Base-by-base conservation (phyloP, 1,284 basidiomycete species). In the Sporisorium exsertum region DNA sequence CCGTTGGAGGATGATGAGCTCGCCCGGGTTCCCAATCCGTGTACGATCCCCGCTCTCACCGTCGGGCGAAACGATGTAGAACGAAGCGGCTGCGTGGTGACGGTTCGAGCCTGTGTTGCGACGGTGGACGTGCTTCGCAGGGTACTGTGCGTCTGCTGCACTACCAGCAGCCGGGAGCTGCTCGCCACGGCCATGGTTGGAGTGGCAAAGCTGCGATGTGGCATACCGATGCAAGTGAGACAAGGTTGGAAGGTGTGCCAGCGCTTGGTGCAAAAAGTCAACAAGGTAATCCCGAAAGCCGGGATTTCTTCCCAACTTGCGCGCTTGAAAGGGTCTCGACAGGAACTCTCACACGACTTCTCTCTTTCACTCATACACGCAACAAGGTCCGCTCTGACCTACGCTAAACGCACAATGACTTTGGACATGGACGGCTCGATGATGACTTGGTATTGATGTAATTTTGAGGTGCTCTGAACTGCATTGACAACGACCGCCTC, bases 231-330 rank as follows among this genome's bases (percentile, higher is more conserved):
- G 37, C 52, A 26, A 15, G 37, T 24, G 12, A 22, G 16, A 26
- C 10, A 12, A 32, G 7, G 47, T 13, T 10, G 20, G n/a, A 47
- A 47, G 33, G 12, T 13, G n/a, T 20, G 29, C 18, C 29, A 16
- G 10, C 37, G 22, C 33, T 33, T 52, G 33, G n/a, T 29, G 42
- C 27, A 35, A 6, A 26, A 27, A 46, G 2, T 20, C 26, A 10
- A 16, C 42, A 29, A 27, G 15, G 6, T 6, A 26, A 37, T 9
- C 18, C 64, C 64, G 64, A 66, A 60, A 66, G 40, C 64, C 64
- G 64, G 55, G n/a, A n/a, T 52, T 61, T 66, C 29, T 42, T 29
- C 22, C 37, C 32, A 10, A 1, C 15, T 35, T 32, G 46, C 24
- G 56, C 56, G 56, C 56, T 2, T 10, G 22, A 9, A 32, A 20